phyloP scores from a whole-genome alignment of 176 grass and related monocot species.

The Microstegium vimineum region DNA sequence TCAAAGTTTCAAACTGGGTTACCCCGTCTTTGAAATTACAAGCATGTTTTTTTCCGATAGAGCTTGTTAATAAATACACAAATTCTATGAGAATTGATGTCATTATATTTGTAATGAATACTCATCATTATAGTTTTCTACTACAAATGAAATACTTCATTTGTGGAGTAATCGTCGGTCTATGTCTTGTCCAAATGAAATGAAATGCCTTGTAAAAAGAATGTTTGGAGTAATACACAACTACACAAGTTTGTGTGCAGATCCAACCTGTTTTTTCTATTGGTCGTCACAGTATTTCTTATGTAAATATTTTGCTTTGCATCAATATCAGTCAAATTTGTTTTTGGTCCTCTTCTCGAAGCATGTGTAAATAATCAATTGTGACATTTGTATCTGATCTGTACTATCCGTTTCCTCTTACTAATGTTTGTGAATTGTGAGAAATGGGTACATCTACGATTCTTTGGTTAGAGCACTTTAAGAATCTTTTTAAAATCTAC shows the following conservation, averaged over 20 bases:
- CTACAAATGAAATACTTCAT: not conserved
- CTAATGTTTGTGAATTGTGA: not conserved
- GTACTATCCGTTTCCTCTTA: not conserved
- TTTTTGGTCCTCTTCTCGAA: not conserved
- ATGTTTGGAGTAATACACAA: not conserved
- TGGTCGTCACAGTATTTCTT: not conserved
- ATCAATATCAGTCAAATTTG: not conserved
- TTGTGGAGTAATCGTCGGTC: not conserved
- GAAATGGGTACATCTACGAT: not conserved
- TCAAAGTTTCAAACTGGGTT: not conserved
- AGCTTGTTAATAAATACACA: not conserved
- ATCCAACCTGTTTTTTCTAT: not conserved
- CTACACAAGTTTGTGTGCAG: not conserved
- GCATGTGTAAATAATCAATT: not conserved
- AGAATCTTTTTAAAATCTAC: no score
- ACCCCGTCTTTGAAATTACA: not conserved
- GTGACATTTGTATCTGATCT: not conserved
- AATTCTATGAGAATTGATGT: not conserved
- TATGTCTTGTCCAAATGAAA: not conserved
- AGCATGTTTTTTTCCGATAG: not conserved
- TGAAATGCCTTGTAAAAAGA: not conserved
- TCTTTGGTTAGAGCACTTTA: no score
- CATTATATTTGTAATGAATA: not conserved
- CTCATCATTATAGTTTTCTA: not conserved
- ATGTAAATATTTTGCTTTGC: not conserved